Conservation (phyloP, 1,139 yeast genomes). For the Arxiozyma slooffiae region DNA sequence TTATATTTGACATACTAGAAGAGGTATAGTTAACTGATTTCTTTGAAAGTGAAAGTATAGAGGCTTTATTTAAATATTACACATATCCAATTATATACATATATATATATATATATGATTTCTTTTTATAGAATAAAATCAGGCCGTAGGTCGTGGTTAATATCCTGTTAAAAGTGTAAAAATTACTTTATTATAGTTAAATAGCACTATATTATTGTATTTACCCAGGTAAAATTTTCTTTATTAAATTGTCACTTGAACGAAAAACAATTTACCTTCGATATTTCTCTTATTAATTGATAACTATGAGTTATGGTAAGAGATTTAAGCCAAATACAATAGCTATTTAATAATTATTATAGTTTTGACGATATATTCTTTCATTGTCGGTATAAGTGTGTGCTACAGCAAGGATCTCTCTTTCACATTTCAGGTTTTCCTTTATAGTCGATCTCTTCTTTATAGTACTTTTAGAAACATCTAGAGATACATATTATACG, state of each 20-base stretch:
- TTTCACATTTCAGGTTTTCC: constrained; percentile 10
- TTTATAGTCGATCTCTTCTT: neutral
- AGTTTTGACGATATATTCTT: constrained; percentile 35
- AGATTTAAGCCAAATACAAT: constrained; percentile 65
- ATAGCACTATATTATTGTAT: too few species aligned
- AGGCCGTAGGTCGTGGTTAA: neutral
- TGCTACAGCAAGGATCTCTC: constrained; percentile 57
- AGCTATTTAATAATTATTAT: constrained; percentile 53
- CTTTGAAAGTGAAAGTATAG: neutral
- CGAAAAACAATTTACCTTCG: constrained; percentile 61
- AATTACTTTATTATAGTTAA: too few species aligned
- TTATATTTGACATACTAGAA: neutral
- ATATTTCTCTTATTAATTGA: constrained; percentile 46
- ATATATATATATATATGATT: too few species aligned
- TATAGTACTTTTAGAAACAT: constrained; percentile 38
- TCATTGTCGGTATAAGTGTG: constrained; percentile 45
- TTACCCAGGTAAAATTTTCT: too few species aligned
- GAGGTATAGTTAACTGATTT: neutral
- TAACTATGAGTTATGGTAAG: constrained; percentile 62
- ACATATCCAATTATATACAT: neutral
- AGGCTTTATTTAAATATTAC: neutral
- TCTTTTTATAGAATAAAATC: neutral
- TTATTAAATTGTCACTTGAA: constrained; percentile 35
- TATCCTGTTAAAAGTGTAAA: neutral
- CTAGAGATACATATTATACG: constrained; percentile 46